Evolutionary conservation across 768 basidiomycete genomes (phyloP).

Genomic region (Termitomyces sp.): DNA sequence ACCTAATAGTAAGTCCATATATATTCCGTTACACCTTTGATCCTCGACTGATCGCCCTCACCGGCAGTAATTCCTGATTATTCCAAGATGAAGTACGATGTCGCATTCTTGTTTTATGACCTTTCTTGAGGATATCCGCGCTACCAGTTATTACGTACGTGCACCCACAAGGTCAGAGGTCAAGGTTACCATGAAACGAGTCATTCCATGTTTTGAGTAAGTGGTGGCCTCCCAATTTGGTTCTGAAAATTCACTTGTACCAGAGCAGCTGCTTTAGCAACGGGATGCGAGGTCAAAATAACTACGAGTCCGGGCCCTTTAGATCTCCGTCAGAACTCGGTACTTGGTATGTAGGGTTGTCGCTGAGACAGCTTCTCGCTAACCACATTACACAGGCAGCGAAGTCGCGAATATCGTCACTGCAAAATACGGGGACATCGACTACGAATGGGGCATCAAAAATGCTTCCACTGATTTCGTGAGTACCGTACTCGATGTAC

Average conservation of each 20-base stretch:
- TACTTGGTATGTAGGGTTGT: slow-evolving; percentile 33
- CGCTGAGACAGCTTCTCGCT: background rate
- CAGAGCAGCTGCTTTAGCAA: slow-evolving; percentile 19
- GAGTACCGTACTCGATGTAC: slow-evolving; percentile 20
- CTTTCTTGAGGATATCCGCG: background rate
- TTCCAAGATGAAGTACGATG: slow-evolving; percentile 57
- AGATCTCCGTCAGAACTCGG: slow-evolving; percentile 25
- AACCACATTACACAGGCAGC: slow-evolving; percentile 35
- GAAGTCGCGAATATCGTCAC: slow-evolving; percentile 61
- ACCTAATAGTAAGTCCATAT: slow-evolving; percentile 49
- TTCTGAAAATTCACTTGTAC: background rate
- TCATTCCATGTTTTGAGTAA: slow-evolving; percentile 50
- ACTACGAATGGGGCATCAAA: slow-evolving; percentile 62
- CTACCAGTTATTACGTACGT: slow-evolving; percentile 60
- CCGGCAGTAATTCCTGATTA: slow-evolving; percentile 76
- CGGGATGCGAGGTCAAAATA: slow-evolving; percentile 17
- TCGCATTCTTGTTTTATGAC: background rate
- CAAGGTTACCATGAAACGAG: slow-evolving; percentile 49
- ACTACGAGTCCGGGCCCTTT: slow-evolving; percentile 5
- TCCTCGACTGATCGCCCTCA: background rate
- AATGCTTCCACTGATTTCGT: slow-evolving; percentile 83
- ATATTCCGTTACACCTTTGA: background rate
- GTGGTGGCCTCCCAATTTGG: background rate
- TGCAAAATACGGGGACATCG: slow-evolving; percentile 58
- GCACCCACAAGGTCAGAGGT: slow-evolving; percentile 63